Conservation (phyloP, 2,329 filamentous ascomycete species). For the Lanzia echinophila region DNA sequence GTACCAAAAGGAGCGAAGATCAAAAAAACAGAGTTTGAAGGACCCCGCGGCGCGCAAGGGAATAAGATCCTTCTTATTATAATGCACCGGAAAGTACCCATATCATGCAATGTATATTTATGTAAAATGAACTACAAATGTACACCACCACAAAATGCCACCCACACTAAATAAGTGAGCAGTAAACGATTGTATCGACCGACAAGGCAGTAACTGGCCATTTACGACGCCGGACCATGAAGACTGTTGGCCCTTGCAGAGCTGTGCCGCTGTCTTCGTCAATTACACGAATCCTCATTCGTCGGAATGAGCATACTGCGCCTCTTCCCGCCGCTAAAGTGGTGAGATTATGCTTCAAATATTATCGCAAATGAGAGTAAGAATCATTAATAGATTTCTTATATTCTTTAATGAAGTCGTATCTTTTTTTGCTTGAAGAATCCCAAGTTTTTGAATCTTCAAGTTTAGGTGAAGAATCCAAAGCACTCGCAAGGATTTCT, state of each 20-base stretch:
- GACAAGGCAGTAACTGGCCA: conserved; percentile 1
- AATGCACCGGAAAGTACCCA: background rate
- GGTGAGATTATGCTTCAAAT: conserved; percentile 1
- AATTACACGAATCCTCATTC: conserved; percentile 1
- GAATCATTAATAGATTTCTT: background rate
- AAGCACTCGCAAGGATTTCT: background rate
- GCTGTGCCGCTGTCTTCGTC: conserved; percentile 7
- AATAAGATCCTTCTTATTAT: background rate
- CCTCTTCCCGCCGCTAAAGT: conserved; percentile 8
- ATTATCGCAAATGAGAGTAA: background rate
- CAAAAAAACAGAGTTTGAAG: background rate
- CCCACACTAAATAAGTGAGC: conserved; percentile 4
- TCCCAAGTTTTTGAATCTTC: too few species aligned
- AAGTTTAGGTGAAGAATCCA: background rate
- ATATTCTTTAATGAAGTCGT: background rate
- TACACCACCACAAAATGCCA: background rate
- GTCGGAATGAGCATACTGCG: conserved; percentile 4
- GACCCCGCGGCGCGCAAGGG: background rate
- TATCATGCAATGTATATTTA: background rate
- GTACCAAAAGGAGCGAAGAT: background rate
- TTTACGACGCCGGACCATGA: background rate
- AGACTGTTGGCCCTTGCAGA: conserved; percentile 5
- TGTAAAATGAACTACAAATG: background rate
- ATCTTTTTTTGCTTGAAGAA: background rate
- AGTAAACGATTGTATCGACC: background rate